Conservation (phyloP, 768 basidiomycete species). For the Gautieria morchelliformis region DNA sequence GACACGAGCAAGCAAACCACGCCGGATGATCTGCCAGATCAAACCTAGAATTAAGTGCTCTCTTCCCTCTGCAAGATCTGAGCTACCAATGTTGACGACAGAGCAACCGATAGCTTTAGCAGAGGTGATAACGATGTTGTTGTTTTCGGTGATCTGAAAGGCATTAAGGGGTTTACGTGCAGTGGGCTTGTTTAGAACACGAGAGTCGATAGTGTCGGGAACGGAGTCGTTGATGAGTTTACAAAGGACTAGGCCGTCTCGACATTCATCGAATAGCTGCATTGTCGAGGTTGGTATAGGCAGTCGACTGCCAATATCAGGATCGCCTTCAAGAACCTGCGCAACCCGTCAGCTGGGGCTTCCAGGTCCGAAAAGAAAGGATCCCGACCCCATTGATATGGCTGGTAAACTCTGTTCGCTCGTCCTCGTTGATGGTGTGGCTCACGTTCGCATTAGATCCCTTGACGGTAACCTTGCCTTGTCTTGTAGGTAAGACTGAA, state of each 20-base stretch:
- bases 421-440: conserved; percentile 97
- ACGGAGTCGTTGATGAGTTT: conserved; percentile 99
- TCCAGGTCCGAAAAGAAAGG: not conserved
- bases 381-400: conserved; percentile 85
- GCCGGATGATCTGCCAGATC: conserved; percentile 97
- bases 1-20: conserved; percentile 87
- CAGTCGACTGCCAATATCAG: conserved; percentile 70
- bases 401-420: conserved; percentile 90
- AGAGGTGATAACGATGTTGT: conserved; percentile 98
- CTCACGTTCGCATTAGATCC: conserved; percentile 93
- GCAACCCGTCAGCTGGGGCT: conserved; percentile 8
- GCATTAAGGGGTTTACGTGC: conserved; percentile 82
- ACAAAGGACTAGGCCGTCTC: conserved; percentile 91
- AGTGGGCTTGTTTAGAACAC: conserved; percentile 89
- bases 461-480: conserved; percentile 88
- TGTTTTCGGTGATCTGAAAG: conserved; percentile 99
- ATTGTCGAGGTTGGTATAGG: conserved; percentile 95
- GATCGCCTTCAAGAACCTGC: conserved; percentile 85
- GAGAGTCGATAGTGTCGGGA: conserved; percentile 96
- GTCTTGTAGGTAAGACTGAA: conserved; percentile 48
- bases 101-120: conserved; percentile 98
- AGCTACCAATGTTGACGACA: conserved; percentile 95
- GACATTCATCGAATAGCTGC: conserved; percentile 97
- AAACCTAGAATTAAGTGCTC: conserved; percentile 96
- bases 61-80: conserved; percentile 83